phyloP scores from a whole-genome alignment of 345 rosid genomes.

The Microcos paniculata region DNA sequence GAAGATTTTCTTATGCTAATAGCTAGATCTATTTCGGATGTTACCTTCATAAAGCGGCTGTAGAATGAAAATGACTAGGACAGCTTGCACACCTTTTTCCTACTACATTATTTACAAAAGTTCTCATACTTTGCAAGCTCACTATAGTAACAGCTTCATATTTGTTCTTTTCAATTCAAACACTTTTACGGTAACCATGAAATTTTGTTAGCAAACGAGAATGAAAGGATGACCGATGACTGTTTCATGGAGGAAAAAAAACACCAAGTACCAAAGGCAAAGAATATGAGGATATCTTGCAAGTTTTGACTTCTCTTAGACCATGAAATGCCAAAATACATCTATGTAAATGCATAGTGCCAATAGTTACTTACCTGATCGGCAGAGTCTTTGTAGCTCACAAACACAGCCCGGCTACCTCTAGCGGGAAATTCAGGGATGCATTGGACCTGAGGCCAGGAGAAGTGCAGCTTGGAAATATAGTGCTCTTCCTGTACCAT shows the following conservation, averaged over 20 bases:
- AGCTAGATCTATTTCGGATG: not conserved
- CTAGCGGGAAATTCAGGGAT: slow-evolving; percentile 69
- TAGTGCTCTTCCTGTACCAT: slow-evolving; percentile 87
- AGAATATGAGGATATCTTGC: not conserved
- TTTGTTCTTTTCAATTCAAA: not conserved
- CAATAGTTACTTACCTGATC: slow-evolving; percentile 40
- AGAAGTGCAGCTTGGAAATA: slow-evolving; percentile 69
- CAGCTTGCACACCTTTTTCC: not conserved
- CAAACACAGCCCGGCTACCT: slow-evolving; percentile 67
- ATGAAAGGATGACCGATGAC: not conserved
- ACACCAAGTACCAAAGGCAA: not conserved
- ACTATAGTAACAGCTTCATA: not conserved
- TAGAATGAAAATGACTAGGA: not conserved
- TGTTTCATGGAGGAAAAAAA: not conserved
- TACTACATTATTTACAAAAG: not conserved
- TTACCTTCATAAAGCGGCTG: not conserved
- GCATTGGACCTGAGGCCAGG: slow-evolving; percentile 82
- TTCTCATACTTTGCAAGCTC: not conserved
- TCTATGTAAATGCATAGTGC: not conserved
- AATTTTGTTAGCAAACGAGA: not conserved
- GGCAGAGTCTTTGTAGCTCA: slow-evolving; percentile 56
- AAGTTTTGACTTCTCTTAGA: not conserved
- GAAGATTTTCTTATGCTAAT: not conserved
- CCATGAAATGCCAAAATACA: not conserved
- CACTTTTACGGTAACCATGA: not conserved